These are phyloP conservation scores for Aspergillus baeticus DNA, from an alignment of 495 filamentous ascomycete species.

Conservation along the genomic window DNA sequence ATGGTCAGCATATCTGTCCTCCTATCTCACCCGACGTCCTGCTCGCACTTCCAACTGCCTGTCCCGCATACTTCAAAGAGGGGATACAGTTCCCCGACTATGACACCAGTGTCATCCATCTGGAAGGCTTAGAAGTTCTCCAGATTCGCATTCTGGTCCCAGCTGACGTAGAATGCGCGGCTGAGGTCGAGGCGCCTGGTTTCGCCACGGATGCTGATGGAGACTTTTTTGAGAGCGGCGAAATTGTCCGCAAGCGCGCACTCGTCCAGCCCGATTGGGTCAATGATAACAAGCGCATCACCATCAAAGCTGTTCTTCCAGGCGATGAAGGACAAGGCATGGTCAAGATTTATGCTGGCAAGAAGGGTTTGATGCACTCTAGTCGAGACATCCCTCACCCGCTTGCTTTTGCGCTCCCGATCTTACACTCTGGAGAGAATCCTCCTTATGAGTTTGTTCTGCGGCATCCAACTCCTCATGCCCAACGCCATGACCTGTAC, in stretches of 20 bases:
- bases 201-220: conserved; percentile 83
- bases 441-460: conserved; percentile 90
- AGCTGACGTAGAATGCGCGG: conserved; percentile 84
- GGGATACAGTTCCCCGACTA: conserved; percentile 76
- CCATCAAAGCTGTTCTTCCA: conserved; percentile 86
- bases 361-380: conserved; percentile 91
- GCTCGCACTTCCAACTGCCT: conserved; percentile 78
- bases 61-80: conserved; percentile 86
- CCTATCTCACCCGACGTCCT: conserved; percentile 80
- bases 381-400: conserved; percentile 92
- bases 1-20: conserved; percentile 91
- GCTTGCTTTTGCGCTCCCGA: conserved; percentile 84
- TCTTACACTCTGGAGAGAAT: conserved; percentile 86
- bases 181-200: conserved; percentile 83
- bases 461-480: conserved; percentile 94
- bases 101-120: conserved; percentile 79
- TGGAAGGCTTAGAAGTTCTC: conserved; percentile 89
- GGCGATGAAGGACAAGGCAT: conserved; percentile 85
- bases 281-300: conserved; percentile 81
- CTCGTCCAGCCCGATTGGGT: conserved; percentile 92
- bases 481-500: conserved; percentile 94
- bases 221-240: conserved; percentile 90
- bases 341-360: conserved; percentile 93
- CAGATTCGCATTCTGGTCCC: conserved; percentile 87
- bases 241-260: conserved; percentile 78